Conservation (phyloP, 2,329 filamentous ascomycete genomes). For the Aspergillus fijiensis region DNA sequence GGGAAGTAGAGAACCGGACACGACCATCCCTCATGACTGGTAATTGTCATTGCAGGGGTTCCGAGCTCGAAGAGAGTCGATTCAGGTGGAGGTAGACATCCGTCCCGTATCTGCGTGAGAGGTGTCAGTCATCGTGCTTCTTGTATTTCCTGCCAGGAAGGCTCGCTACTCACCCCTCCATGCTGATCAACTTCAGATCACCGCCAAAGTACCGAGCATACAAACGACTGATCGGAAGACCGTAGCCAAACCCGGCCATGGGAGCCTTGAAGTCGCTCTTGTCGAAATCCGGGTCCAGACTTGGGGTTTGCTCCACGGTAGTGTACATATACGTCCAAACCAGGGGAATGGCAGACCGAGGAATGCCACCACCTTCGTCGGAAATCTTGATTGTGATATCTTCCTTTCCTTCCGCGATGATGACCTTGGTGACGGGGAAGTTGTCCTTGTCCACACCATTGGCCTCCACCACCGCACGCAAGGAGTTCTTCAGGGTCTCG, state of each 20-base stretch:
- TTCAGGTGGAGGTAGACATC: slow-evolving; percentile 98
- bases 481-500: slow-evolving; percentile 96
- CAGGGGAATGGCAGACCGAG: slow-evolving; percentile 85
- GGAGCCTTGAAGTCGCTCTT: slow-evolving; percentile 99
- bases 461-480: slow-evolving; percentile 92
- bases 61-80: slow-evolving; percentile 88
- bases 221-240: slow-evolving; percentile 85
- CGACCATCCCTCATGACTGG: slow-evolving; percentile 80
- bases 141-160: too few species aligned
- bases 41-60: slow-evolving; percentile 91
- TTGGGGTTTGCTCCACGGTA: slow-evolving; percentile 93
- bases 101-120: slow-evolving; percentile 74
- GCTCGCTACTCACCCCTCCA: slow-evolving; percentile 78
- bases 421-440: slow-evolving; percentile 95
- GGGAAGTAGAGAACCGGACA: slow-evolving; percentile 43
- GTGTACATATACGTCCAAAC: slow-evolving; percentile 99
- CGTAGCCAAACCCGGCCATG: slow-evolving; percentile 99
- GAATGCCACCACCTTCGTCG: slow-evolving; percentile 95
- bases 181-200: slow-evolving; percentile 95
- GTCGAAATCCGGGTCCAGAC: slow-evolving; percentile 94
- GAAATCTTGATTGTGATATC: slow-evolving; percentile 99
- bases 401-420: slow-evolving; percentile 95
- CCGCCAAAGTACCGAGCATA: slow-evolving; percentile 98
- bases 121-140: slow-evolving; percentile 5
- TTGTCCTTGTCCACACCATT: slow-evolving; percentile 94